These are phyloP conservation scores for Colletotrichum eremochloae DNA, from an alignment of 2,329 filamentous ascomycete genomes.

Conservation along the genomic window DNA sequence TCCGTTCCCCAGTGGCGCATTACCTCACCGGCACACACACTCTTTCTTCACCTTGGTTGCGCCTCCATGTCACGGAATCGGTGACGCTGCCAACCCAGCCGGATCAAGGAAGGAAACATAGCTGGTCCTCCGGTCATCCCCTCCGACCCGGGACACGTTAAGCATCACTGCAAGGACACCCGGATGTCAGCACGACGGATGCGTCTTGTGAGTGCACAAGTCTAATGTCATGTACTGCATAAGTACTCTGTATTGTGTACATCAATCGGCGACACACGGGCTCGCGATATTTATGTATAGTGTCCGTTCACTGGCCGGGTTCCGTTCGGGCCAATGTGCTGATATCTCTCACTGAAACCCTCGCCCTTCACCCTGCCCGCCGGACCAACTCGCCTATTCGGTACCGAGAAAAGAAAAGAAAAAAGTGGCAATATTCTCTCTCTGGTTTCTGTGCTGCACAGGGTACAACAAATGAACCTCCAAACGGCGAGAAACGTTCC, in stretches of 20 bases:
- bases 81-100: conserved; percentile 30
- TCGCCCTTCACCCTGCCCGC: background rate
- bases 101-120: conserved; percentile 25
- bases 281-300: background rate
- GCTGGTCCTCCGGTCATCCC: background rate
- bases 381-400: conserved; percentile 13
- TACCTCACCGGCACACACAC: conserved; percentile 23
- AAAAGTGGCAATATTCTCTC: background rate
- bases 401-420: background rate
- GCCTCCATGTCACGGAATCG: conserved; percentile 22
- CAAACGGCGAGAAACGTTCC: background rate
- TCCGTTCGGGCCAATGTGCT: conserved; percentile 12
- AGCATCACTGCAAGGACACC: conserved; percentile 2
- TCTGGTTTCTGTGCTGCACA: background rate
- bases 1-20: conserved; percentile 7
- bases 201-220: background rate
- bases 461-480: background rate
- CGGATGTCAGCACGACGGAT: conserved; percentile 5
- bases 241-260: background rate
- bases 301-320: background rate
- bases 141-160: too few relatives aligned
- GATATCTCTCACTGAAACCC: conserved; percentile 32
- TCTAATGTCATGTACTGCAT: too few relatives aligned
- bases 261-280: background rate
- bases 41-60: background rate